Conservation (phyloP, 1,139 yeast genomes). For the Casaregolazyma lundiana region DNA sequence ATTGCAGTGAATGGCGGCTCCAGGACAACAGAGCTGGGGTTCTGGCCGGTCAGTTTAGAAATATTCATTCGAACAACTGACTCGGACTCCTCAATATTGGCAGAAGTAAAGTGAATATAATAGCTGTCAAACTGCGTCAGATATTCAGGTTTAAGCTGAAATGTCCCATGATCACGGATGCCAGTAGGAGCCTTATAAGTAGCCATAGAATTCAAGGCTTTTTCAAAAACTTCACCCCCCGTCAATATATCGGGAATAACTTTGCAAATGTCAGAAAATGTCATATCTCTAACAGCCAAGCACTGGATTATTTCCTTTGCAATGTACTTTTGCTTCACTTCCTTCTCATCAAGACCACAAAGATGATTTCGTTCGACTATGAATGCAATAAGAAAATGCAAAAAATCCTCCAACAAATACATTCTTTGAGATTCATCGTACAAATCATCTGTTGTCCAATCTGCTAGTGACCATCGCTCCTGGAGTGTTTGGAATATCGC, state of each 20-base stretch:
- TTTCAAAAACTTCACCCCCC: conserved; percentile 66
- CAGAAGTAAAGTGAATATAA: conserved; percentile 71
- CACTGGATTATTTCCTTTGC: conserved; percentile 72
- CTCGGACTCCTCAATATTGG: conserved; percentile 73
- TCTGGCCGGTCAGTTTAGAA: conserved; percentile 28
- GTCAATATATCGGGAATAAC: conserved; percentile 73
- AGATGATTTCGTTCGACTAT: conserved; percentile 66
- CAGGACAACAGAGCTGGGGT: conserved; percentile 30
- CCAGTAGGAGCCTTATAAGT: conserved; percentile 61
- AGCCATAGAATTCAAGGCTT: conserved; percentile 56
- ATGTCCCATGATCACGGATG: conserved; percentile 62
- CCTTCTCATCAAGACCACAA: conserved; percentile 46
- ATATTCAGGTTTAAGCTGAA: conserved; percentile 57
- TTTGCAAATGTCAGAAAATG: conserved; percentile 64
- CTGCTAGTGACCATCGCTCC: conserved; percentile 38
- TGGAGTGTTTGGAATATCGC: conserved; percentile 56
- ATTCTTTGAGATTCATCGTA: conserved; percentile 39
- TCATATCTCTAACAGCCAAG: conserved; percentile 67
- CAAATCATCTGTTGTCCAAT: conserved; percentile 31
- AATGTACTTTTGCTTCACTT: conserved; percentile 50
- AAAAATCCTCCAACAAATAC: conserved; percentile 76
- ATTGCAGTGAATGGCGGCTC: conserved; percentile 35
- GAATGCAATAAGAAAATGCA: conserved; percentile 63
- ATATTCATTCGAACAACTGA: conserved; percentile 46
- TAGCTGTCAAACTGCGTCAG: conserved; percentile 66